Conservation (phyloP, 1,284 basidiomycete species). For the Agroathelia rolfsii region DNA sequence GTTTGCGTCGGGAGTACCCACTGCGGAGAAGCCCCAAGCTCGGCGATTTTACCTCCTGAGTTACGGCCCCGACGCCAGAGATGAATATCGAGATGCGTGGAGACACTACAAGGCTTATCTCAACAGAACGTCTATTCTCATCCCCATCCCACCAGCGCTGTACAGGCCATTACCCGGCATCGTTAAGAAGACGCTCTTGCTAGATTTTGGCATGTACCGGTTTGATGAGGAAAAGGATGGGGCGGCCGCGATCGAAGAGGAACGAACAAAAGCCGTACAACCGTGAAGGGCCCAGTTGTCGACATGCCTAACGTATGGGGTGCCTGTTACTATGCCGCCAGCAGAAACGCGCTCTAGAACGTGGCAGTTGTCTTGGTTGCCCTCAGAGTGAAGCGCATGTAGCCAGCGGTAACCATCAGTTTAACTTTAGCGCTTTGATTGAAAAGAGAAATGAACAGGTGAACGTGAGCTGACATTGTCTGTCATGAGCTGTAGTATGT, state of each 20-base stretch:
- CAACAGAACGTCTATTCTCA: constrained; percentile 50
- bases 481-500: no score
- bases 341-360: no score
- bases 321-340: no score
- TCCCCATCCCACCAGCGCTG: constrained; percentile 53
- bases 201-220: constrained; percentile 56
- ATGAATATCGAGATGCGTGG: constrained; percentile 33
- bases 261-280: constrained; percentile 10
- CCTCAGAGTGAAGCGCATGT: no score
- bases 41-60: constrained; percentile 56
- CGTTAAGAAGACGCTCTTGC: constrained; percentile 48
- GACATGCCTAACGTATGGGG: no score
- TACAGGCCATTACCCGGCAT: constrained; percentile 46
- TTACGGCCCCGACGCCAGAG: constrained; percentile 27
- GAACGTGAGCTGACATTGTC: no score
- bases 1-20: constrained; percentile 64
- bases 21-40: constrained; percentile 64
- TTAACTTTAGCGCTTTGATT: no score
- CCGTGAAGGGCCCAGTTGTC: constrained; percentile 1
- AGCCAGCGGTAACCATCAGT: no score
- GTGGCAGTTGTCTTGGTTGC: no score
- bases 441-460: no score
- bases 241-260: constrained; percentile 32
- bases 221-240: constrained; percentile 50
- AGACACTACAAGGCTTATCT: constrained; percentile 47